Evolutionary conservation across 768 basidiomycete species (phyloP).

Genomic region (Pleurotus tuber-regium): DNA sequence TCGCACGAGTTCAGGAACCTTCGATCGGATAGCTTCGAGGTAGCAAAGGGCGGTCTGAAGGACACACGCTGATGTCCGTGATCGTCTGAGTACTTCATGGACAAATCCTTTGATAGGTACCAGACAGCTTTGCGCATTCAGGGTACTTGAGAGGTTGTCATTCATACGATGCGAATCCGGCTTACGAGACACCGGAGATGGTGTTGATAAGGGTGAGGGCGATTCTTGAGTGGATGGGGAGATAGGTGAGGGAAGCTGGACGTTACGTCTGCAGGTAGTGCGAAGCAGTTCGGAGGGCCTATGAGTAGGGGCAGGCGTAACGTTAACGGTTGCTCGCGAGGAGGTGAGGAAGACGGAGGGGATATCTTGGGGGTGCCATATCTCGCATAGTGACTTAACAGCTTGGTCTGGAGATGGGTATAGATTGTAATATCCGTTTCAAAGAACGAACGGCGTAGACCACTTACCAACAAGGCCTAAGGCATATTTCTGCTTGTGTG

Average conservation of each 20-base stretch:
- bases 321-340: constrained; percentile 27
- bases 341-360: constrained; percentile 51
- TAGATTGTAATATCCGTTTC: constrained; percentile 16
- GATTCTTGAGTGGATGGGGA: constrained; percentile 44
- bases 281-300: constrained; percentile 3
- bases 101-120: constrained; percentile 76
- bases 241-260: constrained; percentile 51
- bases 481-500: constrained; percentile 47
- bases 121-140: constrained; percentile 35
- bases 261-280: constrained; percentile 23
- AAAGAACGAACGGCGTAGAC: constrained; percentile 1
- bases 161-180: neutral
- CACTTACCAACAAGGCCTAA: constrained; percentile 68
- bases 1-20: constrained; percentile 59
- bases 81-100: constrained; percentile 84
- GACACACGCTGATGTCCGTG: constrained; percentile 78
- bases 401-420: constrained; percentile 59
- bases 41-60: constrained; percentile 89
- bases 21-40: constrained; percentile 75
- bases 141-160: constrained; percentile 13
- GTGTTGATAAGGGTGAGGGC: constrained; percentile 26
- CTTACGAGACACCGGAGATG: constrained; percentile 21
- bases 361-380: constrained; percentile 79
- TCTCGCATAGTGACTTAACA: constrained; percentile 71
- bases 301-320: constrained; percentile 10